Percentiles rank a stretch among this genome's conserved stretches.
Evolutionary conservation across 2,329 filamentous ascomycete genomes (phyloP).

Genomic region (Aspergillus sp.): DNA sequence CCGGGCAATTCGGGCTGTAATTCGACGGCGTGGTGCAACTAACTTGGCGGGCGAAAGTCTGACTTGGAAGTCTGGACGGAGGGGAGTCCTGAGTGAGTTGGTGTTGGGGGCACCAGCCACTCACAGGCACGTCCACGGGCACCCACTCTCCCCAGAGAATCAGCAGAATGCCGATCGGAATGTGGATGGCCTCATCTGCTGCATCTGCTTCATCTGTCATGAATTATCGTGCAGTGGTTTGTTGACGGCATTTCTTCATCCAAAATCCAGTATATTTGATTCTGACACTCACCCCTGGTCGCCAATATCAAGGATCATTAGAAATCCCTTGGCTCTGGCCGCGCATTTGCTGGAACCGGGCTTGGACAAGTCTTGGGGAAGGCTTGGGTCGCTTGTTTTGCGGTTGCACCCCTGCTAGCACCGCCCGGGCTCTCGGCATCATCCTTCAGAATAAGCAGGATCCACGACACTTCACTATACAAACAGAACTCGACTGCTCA

Average conservation of each 20-base stretch:
- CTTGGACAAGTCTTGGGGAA: background rate
- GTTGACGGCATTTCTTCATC: background rate
- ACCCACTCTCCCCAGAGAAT: too few species aligned
- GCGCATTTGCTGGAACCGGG: background rate
- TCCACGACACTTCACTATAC: background rate
- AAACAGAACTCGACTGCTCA: too few species aligned
- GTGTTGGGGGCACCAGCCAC: too few species aligned
- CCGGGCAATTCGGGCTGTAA: background rate
- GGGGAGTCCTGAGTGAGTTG: too few species aligned
- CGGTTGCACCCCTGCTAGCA: background rate
- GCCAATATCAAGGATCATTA: slow-evolving; percentile 2
- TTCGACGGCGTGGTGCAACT: background rate
- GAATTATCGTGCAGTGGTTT: background rate
- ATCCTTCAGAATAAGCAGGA: background rate
- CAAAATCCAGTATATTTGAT: background rate
- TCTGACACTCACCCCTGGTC: background rate
- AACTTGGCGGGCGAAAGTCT: background rate
- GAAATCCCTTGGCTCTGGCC: background rate
- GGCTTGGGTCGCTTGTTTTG: slow-evolving; percentile 4
- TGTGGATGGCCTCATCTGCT: background rate
- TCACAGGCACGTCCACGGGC: background rate
- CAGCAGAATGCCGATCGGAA: background rate
- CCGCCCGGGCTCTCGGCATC: background rate
- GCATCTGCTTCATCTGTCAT: background rate
- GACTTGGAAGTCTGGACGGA: too few species aligned